Percentiles rank a stretch among this genome's conserved stretches.
Evolutionary conservation across 106 monocot species (phyloP).

Genomic region (Posidonia australis): DNA sequence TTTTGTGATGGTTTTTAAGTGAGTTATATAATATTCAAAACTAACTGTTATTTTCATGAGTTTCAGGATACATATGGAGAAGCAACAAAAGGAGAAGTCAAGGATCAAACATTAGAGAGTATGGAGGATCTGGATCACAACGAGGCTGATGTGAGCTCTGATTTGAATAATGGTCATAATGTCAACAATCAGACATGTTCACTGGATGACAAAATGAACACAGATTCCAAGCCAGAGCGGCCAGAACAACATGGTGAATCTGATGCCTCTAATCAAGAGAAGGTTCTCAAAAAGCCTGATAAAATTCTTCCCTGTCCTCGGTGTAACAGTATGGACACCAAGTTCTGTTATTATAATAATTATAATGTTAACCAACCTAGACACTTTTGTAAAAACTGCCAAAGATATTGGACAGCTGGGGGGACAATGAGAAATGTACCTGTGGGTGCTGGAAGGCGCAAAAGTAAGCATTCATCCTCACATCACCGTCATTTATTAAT

Average conservation of each 20-base stretch:
- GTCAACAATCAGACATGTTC: slow-evolving; percentile 11
- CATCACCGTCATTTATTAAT: slow-evolving; percentile 32
- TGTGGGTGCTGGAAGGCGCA: slow-evolving; percentile 90
- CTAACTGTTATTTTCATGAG: not conserved
- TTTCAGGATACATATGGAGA: slow-evolving; percentile 42
- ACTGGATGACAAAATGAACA: slow-evolving; percentile 18
- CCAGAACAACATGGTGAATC: slow-evolving; percentile 31
- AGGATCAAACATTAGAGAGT: slow-evolving; percentile 3
- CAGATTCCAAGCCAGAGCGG: slow-evolving; percentile 23
- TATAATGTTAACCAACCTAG: slow-evolving; percentile 94
- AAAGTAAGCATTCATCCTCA: slow-evolving; percentile 58
- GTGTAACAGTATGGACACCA: slow-evolving; percentile 94
- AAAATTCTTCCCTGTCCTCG: slow-evolving; percentile 90
- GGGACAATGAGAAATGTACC: slow-evolving; percentile 98
- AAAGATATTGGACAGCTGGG: slow-evolving; percentile 99
- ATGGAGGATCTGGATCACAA: slow-evolving; percentile 12
- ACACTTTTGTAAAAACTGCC: slow-evolving; percentile 95
- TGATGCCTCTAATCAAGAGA: slow-evolving; percentile 39
- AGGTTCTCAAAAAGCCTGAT: slow-evolving; percentile 86
- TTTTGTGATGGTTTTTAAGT: no score
- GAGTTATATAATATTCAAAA: no score
- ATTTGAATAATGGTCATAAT: slow-evolving; percentile 14
- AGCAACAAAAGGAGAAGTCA: slow-evolving; percentile 13
- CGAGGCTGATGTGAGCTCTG: slow-evolving; percentile 13
- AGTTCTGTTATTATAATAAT: slow-evolving; percentile 97